These are phyloP conservation scores for Candida ulmi DNA, from an alignment of 805 yeast species.

Conservation along the genomic window DNA sequence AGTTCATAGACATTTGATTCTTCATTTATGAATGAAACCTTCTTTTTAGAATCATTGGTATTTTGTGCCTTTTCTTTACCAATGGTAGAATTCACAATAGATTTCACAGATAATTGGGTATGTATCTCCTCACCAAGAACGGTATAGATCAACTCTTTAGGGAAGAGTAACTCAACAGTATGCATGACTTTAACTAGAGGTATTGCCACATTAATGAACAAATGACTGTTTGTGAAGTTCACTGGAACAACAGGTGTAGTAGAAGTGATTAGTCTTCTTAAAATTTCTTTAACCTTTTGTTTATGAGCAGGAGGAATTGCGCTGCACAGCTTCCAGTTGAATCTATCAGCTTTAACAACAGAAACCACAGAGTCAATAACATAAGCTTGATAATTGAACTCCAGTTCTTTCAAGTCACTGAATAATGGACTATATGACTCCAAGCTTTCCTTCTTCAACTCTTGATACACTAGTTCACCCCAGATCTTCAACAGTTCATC, in stretches of 20 bases:
- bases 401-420: conserved; percentile 4
- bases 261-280: not conserved
- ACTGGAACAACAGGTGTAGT: not conserved
- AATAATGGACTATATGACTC: conserved; percentile 18
- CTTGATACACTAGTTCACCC: conserved; percentile 12
- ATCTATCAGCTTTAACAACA: not conserved
- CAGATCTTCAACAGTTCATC: conserved; percentile 36
- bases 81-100: conserved; percentile 25
- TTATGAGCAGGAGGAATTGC: conserved; percentile 1
- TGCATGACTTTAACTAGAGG: conserved; percentile 60
- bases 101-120: conserved; percentile 30
- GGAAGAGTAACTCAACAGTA: conserved; percentile 38
- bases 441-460: conserved; percentile 10
- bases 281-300: not conserved
- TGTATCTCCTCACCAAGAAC: conserved; percentile 61
- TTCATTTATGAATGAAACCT: conserved; percentile 19
- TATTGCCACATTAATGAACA: conserved; percentile 52
- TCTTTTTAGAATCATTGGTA: conserved; percentile 7
- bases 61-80: not conserved
- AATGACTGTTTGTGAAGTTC: conserved; percentile 7
- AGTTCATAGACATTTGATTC: conserved; percentile 33
- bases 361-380: conserved; percentile 2
- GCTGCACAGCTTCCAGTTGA: not conserved
- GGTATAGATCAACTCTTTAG: conserved; percentile 35
- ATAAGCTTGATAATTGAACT: conserved; percentile 7